These are phyloP conservation scores for Aureoboletus auriporus DNA, from an alignment of 768 basidiomycete genomes.

Conservation along the genomic window DNA sequence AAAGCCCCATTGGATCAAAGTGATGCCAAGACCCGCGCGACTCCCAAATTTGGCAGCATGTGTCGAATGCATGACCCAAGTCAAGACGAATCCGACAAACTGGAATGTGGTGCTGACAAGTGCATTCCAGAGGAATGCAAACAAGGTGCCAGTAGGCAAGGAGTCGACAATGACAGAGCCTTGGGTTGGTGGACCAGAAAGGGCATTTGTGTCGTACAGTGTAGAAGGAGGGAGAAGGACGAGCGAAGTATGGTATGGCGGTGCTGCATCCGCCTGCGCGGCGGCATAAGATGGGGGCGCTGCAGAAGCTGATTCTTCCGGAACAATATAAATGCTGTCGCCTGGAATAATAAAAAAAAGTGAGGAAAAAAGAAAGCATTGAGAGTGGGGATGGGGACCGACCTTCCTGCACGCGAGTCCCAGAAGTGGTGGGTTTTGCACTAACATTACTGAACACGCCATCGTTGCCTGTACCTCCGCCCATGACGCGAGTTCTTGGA, in stretches of 20 bases:
- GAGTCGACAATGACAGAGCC: slow-evolving; percentile 90
- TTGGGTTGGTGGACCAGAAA: slow-evolving; percentile 32
- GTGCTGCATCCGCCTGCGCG: slow-evolving; percentile 93
- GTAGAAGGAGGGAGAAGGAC: slow-evolving; percentile 71
- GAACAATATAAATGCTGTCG: slow-evolving; percentile 69
- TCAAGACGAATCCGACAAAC: slow-evolving; percentile 89
- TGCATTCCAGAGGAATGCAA: slow-evolving; percentile 89
- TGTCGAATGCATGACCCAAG: slow-evolving; percentile 89
- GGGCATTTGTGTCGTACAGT: slow-evolving; percentile 37
- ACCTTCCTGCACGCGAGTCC: slow-evolving; percentile 58
- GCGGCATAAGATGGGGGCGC: slow-evolving; percentile 89
- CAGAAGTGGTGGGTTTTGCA: slow-evolving; percentile 68
- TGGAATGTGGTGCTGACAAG: slow-evolving; percentile 96
- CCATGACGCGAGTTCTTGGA: slow-evolving; percentile 35
- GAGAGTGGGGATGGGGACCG: not conserved
- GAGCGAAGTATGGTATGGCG: slow-evolving; percentile 97
- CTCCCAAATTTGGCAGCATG: slow-evolving; percentile 93
- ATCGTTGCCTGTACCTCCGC: slow-evolving; percentile 72
- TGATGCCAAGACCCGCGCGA: slow-evolving; percentile 92
- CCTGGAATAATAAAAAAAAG: slow-evolving; percentile 36
- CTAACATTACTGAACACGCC: slow-evolving; percentile 96
- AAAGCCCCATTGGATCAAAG: slow-evolving; percentile 94
- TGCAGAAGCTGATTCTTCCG: slow-evolving; percentile 79
- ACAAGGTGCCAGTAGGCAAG: slow-evolving; percentile 76
- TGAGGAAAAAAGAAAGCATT: not conserved